Evolutionary conservation across 257 asterid species (phyloP).

Genomic region (Apocynum venetum): DNA sequence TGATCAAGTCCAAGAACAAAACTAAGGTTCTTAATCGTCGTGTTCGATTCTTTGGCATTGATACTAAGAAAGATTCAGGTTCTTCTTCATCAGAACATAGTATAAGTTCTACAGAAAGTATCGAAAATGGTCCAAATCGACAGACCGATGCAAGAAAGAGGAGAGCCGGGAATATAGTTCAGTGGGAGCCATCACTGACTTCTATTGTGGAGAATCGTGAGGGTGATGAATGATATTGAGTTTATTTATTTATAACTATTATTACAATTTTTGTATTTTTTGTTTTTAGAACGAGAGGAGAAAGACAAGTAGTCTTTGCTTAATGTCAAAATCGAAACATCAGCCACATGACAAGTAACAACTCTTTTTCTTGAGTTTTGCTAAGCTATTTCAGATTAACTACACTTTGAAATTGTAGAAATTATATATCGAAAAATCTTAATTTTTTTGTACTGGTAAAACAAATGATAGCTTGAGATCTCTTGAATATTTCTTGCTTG

Average conservation of each 20-base stretch:
- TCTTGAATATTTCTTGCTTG: too few relatives aligned
- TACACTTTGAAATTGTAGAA: too few relatives aligned
- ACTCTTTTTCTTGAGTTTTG: too few relatives aligned
- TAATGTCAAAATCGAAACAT: too few relatives aligned
- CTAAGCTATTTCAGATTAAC: too few relatives aligned
- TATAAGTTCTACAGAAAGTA: slow-evolving; percentile 3
- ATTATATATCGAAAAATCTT: too few relatives aligned
- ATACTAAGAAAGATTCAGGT: slow-evolving; percentile 17
- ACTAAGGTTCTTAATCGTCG: slow-evolving; percentile 32
- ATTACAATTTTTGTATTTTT: too few relatives aligned
- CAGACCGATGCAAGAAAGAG: slow-evolving; percentile 12
- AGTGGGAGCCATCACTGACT: slow-evolving; percentile 59
- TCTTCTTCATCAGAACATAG: slow-evolving; percentile 2
- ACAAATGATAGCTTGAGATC: too few relatives aligned
- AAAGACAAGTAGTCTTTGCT: too few relatives aligned
- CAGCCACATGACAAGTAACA: too few relatives aligned
- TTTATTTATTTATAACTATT: background rate
- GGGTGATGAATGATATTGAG: background rate
- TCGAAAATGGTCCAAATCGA: slow-evolving; percentile 8
- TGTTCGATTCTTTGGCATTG: slow-evolving; percentile 45
- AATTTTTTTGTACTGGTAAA: too few relatives aligned
- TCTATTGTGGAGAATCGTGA: slow-evolving; percentile 35
- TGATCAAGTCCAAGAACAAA: slow-evolving; percentile 39
- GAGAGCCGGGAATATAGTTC: slow-evolving; percentile 30
- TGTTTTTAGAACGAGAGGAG: too few relatives aligned